Base-by-base conservation (phyloP, 2,329 filamentous ascomycete genomes). In the Basipetospora sp. region DNA sequence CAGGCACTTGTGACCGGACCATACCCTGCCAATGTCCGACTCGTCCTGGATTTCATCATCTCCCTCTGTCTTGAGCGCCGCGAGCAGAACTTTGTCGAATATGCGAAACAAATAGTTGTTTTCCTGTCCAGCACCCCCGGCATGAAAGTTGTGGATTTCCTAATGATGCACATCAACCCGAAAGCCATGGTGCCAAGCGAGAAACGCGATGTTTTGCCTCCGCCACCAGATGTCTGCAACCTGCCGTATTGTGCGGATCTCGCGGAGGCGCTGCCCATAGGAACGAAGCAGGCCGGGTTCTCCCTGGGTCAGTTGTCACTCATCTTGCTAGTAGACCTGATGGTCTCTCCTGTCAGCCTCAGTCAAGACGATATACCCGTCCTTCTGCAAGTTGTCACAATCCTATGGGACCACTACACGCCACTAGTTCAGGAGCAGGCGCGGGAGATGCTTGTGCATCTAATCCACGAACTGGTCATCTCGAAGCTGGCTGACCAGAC, bases 1-100 rank as follows among this genome's bases (percentile, higher is more conserved):
- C 87, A 96, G 58, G 90, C 90, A 3, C 67, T 98, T 32, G 88
- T 88, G 1, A 94, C 87, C 1, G 88, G 90, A 0, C 87, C 87
- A 0, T 81, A 94, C 55, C 83, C 77, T 8, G 88, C 87, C 15
- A 98, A 98, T 50, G 90, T 98, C 9, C 84, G 92, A 40, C 65
- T 98, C 25, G 83, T 96, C 10, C 70, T 98, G 1, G 87, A 96
- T 54, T 98, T 98, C 52, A 90, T 98, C 56, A 96, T 98, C 57
- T 78, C 77, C 19, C 70, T 96, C 4, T 98, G 90, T 48, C 64
- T 98, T 9, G 90, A 98, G 50, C 77, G 88, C 22, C 77, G 88
- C 34, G 92, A 98, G 55, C 90, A 98, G 50, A 96, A 94, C 49
- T 98, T 94, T 55, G 88, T 98, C 39, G 85, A 94, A 48, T 94